Evolutionary conservation across 345 rosid genomes (phyloP).

Genomic region (Clarkia xantiana): DNA sequence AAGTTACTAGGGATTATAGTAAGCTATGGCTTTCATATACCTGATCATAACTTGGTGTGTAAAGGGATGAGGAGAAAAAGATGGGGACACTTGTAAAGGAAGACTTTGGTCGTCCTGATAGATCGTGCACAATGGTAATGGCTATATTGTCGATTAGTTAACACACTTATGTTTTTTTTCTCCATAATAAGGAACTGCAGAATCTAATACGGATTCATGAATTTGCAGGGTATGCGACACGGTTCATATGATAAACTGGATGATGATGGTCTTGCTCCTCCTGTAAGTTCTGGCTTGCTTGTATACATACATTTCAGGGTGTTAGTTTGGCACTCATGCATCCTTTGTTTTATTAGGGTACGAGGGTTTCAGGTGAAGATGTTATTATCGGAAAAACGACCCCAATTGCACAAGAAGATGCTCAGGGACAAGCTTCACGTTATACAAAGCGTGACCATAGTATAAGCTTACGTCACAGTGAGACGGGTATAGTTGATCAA

Average conservation of each 20-base stretch:
- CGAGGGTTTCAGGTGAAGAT: slow-evolving; percentile 94
- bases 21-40: neutral
- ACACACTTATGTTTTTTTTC: no score
- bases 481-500: slow-evolving; percentile 96
- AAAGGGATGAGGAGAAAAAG: slow-evolving; percentile 95
- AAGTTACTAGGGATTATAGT: no score
- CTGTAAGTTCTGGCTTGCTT: slow-evolving; percentile 30
- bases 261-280: slow-evolving; percentile 99
- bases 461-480: slow-evolving; percentile 92
- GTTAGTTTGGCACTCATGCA: neutral
- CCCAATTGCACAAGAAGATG: slow-evolving; percentile 78
- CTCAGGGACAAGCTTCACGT: slow-evolving; percentile 75
- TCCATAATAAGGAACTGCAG: no score
- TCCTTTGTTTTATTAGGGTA: slow-evolving; percentile 36
- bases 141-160: no score
- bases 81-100: slow-evolving; percentile 99
- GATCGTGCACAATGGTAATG: slow-evolving; percentile 72
- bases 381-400: slow-evolving; percentile 95
- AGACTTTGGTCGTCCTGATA: slow-evolving; percentile 92
- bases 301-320: neutral
- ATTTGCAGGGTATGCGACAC: slow-evolving; percentile 87
- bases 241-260: slow-evolving; percentile 96
- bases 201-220: neutral
- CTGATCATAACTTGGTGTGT: slow-evolving; percentile 3
- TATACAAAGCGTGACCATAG: slow-evolving; percentile 89